Percentiles rank a stretch among this genome's conserved stretches.
Evolutionary conservation across 2,329 filamentous ascomycete species (phyloP).

Genomic region (Colletotrichum godetiae): DNA sequence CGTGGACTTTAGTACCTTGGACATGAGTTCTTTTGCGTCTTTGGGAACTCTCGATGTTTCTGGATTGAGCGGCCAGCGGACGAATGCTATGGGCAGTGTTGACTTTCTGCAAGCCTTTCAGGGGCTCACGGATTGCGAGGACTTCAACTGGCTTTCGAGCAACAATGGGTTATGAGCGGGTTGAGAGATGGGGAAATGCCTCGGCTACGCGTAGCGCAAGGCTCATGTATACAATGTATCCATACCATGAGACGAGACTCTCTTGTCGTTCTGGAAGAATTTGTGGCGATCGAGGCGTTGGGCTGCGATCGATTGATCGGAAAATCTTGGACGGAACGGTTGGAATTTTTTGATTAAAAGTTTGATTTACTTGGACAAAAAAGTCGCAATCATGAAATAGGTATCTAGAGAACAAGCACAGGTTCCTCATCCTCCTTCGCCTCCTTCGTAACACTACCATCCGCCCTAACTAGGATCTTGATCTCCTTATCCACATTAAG

Average conservation of each 20-base stretch:
- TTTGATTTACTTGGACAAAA: background rate
- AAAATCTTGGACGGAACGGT: background rate
- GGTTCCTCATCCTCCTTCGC: background rate
- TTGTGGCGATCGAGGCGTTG: no score
- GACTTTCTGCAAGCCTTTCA: conserved; percentile 17
- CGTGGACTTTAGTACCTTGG: background rate
- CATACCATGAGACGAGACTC: no score
- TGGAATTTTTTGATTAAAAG: background rate
- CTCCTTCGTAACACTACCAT: background rate
- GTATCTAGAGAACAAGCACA: background rate
- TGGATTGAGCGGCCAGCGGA: background rate
- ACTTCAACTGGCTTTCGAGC: conserved; percentile 19
- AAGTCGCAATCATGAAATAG: background rate
- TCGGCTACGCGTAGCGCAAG: background rate
- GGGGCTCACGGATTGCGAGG: conserved; percentile 10
- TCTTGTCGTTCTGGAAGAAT: no score
- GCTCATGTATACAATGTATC: no score
- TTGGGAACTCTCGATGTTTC: conserved; percentile 12
- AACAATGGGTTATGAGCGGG: background rate
- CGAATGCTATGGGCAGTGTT: background rate
- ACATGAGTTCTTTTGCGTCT: conserved; percentile 5
- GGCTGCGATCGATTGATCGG: no score
- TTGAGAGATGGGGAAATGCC: no score
- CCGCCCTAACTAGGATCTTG: background rate
- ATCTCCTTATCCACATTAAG: conserved; percentile 36